Conservation (phyloP, 106 monocot genomes). For the Triglochin maritima region DNA sequence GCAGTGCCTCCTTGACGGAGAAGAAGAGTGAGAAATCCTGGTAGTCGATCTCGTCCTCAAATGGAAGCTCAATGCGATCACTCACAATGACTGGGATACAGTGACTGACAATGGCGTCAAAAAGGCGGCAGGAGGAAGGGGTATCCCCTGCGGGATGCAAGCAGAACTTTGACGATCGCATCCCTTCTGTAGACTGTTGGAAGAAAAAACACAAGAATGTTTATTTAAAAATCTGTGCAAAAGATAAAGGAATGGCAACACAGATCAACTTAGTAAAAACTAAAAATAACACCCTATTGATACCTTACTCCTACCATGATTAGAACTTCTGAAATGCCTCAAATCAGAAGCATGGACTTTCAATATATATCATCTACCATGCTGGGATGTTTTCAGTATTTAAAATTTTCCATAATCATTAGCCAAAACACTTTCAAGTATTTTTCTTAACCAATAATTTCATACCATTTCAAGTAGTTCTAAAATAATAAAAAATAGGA, state of each 20-base stretch:
- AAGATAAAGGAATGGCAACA: no score
- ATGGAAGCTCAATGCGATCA: constrained; percentile 85
- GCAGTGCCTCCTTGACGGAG: constrained; percentile 54
- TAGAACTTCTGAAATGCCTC: no score
- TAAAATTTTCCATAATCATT: no score
- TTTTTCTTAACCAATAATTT: not conserved
- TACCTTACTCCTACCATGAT: no score
- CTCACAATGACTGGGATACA: constrained; percentile 90
- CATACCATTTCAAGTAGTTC: not conserved
- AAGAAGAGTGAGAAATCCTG: constrained; percentile 70
- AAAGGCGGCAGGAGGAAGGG: constrained; percentile 92
- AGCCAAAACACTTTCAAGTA: no score
- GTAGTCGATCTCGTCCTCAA: constrained; percentile 83
- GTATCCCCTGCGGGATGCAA: constrained; percentile 95
- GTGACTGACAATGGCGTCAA: constrained; percentile 90
- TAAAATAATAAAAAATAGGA: not conserved
- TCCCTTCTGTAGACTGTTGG: constrained; percentile 63
- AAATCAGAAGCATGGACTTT: not conserved
- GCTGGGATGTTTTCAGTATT: no score
- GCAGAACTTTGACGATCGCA: constrained; percentile 92
- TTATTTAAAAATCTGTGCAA: not conserved
- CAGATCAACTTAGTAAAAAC: no score
- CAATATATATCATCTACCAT: no score
- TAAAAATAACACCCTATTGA: no score
- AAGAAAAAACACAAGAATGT: not conserved